Base-by-base conservation (phyloP, 2,329 filamentous ascomycete species). In the Fusarium guadeloupense region DNA sequence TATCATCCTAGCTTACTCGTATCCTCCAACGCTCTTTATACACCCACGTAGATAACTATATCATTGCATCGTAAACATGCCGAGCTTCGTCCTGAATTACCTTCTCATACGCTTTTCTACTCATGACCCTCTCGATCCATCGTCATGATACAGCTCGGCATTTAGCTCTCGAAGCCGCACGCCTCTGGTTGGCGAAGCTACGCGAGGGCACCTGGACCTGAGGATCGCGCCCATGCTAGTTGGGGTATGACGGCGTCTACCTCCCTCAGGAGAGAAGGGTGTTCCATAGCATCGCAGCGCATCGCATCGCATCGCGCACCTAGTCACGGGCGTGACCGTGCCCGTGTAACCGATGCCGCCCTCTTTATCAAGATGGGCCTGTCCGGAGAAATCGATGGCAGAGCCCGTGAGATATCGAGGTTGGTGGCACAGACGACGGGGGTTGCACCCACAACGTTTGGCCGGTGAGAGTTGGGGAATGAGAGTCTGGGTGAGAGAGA, bases 211-310 rank as follows among this genome's bases (percentile, higher is more conserved):
- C 40, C 33, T 26, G 39, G 41, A 46, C 48, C 49, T 63, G 54
- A 47, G 42, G 30, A 48, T 47, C 44, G 59, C 46, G 55, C 45
- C 41, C 40, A 44, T 31, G 42, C 39, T 37, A 33, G 41, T 35
- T 66, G 62, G 49, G 46, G 59, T 66, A 58, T 59, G 59, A 66
- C 62, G 47, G 43, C 55, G n/a, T n/a, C n/a, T n/a, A 26, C 40
- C 33, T 21, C 54, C 38, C 35, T 45, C 34, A 52, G 41, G 45
- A 50, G 41, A 34, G 21, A 49, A 46, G 30, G 16, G 30, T 31
- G 21, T 39, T 35, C 16, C 37, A 52, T 55, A 58, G 53, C 25
- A 47, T 63, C 55, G 62, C 58, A 63, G n/a, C n/a, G n/a, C 39
- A 42, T 59, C 39, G 20, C 43, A 25, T 31, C 28, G 31, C 31